phyloP scores from a whole-genome alignment of 352 stramenopile species.

The Thalassiosira livingstoniorum region DNA sequence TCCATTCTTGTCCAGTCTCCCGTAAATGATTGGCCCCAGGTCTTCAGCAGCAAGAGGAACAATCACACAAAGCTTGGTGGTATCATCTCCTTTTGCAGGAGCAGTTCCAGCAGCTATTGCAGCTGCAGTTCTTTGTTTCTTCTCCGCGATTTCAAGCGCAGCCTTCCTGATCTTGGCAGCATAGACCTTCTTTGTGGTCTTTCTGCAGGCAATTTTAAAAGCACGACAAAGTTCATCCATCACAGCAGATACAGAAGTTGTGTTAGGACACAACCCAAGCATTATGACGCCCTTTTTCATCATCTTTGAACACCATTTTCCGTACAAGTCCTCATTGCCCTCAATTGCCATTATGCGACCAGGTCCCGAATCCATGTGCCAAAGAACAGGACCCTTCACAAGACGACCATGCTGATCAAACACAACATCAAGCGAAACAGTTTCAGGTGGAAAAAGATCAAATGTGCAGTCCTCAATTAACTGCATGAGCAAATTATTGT shows the following conservation, averaged over 20 bases:
- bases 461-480: neutral
- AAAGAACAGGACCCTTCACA: neutral
- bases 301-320: neutral
- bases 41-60: neutral
- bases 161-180: neutral
- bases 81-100: neutral
- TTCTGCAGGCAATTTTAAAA: neutral
- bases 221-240: neutral
- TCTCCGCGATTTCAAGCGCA: neutral
- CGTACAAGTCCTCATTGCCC: neutral
- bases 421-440: neutral
- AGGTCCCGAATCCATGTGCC: neutral
- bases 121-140: neutral
- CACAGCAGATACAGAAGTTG: neutral
- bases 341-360: neutral
- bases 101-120: neutral
- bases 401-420: neutral
- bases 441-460: neutral
- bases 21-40: neutral
- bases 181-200: neutral
- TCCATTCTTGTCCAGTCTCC: neutral
- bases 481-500: slow-evolving; percentile 8
- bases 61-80: neutral
- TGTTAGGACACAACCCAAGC: slow-evolving; percentile 1
- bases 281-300: neutral